A percentile compares a stretch with the other conserved stretches of the same genome.
Conservation (phyloP, 2,329 filamentous ascomycete genomes). For the Fusarium haematococcum region DNA sequence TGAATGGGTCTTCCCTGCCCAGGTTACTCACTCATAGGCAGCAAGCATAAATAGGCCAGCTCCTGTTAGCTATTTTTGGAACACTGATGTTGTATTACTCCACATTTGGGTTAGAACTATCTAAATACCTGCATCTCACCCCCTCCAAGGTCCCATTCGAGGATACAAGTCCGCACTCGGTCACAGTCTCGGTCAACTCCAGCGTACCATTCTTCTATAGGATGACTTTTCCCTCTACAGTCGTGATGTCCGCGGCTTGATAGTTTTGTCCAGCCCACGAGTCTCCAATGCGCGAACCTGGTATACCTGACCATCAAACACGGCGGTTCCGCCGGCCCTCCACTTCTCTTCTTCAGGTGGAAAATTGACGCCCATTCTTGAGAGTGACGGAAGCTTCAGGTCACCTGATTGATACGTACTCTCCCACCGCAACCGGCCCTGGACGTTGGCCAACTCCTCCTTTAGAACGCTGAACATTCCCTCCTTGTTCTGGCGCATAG, state of each 20-base stretch:
- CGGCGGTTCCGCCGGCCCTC: not conserved
- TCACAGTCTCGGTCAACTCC: too few relatives aligned
- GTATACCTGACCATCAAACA: not conserved
- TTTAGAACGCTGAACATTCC: not conserved
- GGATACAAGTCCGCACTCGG: too few relatives aligned
- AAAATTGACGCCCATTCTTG: not conserved
- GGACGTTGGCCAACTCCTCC: not conserved
- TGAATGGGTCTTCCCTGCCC: too few relatives aligned
- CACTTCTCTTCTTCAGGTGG: not conserved
- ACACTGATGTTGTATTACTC: too few relatives aligned
- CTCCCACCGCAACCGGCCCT: not conserved
- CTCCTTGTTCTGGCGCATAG: not conserved
- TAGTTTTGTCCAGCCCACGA: not conserved
- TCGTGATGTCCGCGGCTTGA: not conserved
- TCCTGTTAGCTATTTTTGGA: too few relatives aligned
- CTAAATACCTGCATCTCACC: too few relatives aligned
- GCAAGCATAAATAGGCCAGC: too few relatives aligned
- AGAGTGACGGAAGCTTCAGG: not conserved
- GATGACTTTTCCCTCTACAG: not conserved
- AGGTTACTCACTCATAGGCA: too few relatives aligned
- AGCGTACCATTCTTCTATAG: too few relatives aligned
- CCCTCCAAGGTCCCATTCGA: too few relatives aligned
- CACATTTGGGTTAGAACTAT: too few relatives aligned
- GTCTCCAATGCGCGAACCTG: not conserved
- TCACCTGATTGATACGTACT: not conserved